These are phyloP conservation scores for Polychaeton citri DNA, from an alignment of 2,329 filamentous ascomycete genomes.

Conservation along the genomic window DNA sequence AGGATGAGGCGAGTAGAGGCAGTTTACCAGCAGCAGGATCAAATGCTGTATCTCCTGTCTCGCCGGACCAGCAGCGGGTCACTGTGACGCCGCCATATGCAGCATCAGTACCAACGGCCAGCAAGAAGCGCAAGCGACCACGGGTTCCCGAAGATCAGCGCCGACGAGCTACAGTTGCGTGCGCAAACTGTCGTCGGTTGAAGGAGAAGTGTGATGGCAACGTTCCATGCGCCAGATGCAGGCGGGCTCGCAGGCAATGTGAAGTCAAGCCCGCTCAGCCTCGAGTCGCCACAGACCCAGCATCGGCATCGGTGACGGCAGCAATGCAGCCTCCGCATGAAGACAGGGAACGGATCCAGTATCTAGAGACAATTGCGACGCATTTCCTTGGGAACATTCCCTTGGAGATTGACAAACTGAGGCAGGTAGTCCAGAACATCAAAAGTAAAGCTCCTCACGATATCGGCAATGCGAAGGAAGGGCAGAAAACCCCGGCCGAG, in stretches of 20 bases:
- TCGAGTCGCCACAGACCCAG: not conserved
- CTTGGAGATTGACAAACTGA: conserved; percentile 5
- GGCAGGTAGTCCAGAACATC: conserved; percentile 6
- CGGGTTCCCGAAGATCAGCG: conserved; percentile 8
- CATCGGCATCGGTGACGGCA: no score
- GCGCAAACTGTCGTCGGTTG: conserved; percentile 3
- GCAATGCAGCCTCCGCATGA: no score
- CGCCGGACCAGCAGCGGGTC: not conserved
- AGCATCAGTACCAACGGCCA: not conserved
- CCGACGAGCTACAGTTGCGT: conserved; percentile 6
- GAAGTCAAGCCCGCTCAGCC: conserved; percentile 3
- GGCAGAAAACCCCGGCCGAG: conserved; percentile 2
- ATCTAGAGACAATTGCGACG: conserved; percentile 7
- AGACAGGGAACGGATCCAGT: conserved; percentile 2
- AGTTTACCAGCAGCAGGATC: not conserved
- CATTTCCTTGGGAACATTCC: conserved; percentile 6
- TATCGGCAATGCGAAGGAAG: not conserved
- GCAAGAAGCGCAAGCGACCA: conserved; percentile 5
- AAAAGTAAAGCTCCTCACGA: conserved; percentile 1
- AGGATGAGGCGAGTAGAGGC: not conserved
- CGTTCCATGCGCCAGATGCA: conserved; percentile 7
- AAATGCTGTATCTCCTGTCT: not conserved
- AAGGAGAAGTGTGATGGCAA: conserved; percentile 11
- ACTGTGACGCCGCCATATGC: no score
- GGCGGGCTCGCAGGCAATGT: conserved; percentile 3